These are phyloP conservation scores for Aphanomyces astaci DNA, from an alignment of 352 stramenopile species.

Conservation along the genomic window DNA sequence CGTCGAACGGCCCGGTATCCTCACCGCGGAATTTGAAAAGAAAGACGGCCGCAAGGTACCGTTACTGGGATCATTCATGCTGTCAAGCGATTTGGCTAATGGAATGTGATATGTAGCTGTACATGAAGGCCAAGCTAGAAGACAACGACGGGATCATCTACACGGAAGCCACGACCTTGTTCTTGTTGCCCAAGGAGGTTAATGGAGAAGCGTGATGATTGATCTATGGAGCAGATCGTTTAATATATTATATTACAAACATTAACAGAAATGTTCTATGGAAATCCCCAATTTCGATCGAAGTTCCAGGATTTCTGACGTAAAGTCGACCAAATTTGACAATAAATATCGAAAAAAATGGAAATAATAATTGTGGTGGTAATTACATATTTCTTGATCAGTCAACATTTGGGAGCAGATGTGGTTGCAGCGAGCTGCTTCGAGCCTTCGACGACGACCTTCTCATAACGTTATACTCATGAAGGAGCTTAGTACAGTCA, in stretches of 20 bases:
- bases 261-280: background rate
- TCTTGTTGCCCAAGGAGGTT: slow-evolving; percentile 9
- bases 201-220: background rate
- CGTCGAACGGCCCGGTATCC: background rate
- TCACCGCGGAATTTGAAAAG: slow-evolving; percentile 12
- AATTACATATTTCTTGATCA: too few species aligned
- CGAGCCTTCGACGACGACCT: background rate
- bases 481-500: background rate
- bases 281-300: background rate
- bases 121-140: slow-evolving; percentile 16
- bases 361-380: background rate
- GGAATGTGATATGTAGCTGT: background rate
- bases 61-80: background rate
- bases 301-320: too few species aligned
- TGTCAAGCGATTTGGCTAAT: too few species aligned
- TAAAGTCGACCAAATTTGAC: background rate
- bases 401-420: too few species aligned
- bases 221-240: too few species aligned
- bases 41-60: slow-evolving; percentile 15
- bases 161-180: slow-evolving; percentile 20
- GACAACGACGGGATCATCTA: slow-evolving; percentile 9
- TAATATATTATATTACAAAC: background rate
- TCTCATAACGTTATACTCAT: background rate
- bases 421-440: background rate
- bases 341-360: background rate